Evolutionary conservation across 306 rosid genomes (phyloP).

Genomic region (Quercus berberidifolia): DNA sequence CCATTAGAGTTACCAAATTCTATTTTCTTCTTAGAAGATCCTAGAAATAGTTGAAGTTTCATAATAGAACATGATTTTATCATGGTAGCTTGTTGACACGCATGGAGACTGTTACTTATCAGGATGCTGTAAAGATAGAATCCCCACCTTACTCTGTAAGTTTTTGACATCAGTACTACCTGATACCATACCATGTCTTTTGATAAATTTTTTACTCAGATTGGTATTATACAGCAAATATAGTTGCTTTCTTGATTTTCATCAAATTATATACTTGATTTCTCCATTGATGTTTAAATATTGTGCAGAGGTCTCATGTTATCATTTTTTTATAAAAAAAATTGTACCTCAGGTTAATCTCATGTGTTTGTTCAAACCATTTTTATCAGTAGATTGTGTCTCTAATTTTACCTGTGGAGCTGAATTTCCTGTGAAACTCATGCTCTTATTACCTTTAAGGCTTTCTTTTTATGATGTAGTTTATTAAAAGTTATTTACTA

Average conservation of each 20-base stretch:
- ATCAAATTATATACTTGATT: background rate
- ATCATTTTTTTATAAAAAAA: background rate
- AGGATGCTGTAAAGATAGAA: background rate
- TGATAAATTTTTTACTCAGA: background rate
- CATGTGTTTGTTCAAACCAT: background rate
- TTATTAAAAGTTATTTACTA: background rate
- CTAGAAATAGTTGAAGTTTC: background rate
- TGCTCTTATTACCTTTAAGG: background rate
- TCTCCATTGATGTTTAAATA: background rate
- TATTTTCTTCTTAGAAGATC: background rate
- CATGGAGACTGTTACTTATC: background rate
- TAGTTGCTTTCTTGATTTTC: background rate
- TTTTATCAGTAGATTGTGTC: background rate
- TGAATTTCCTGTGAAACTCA: background rate
- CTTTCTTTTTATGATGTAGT: background rate
- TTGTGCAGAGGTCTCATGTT: background rate
- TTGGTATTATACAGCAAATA: background rate
- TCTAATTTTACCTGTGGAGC: background rate
- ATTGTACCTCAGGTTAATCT: background rate
- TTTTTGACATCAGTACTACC: background rate
- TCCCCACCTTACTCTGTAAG: slow-evolving; percentile 1
- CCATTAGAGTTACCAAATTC: background rate
- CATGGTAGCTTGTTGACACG: background rate
- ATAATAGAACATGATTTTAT: background rate
- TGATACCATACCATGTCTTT: background rate